Conservation (phyloP, 2,329 filamentous ascomycete genomes). For the Colletotrichum kahawae region DNA sequence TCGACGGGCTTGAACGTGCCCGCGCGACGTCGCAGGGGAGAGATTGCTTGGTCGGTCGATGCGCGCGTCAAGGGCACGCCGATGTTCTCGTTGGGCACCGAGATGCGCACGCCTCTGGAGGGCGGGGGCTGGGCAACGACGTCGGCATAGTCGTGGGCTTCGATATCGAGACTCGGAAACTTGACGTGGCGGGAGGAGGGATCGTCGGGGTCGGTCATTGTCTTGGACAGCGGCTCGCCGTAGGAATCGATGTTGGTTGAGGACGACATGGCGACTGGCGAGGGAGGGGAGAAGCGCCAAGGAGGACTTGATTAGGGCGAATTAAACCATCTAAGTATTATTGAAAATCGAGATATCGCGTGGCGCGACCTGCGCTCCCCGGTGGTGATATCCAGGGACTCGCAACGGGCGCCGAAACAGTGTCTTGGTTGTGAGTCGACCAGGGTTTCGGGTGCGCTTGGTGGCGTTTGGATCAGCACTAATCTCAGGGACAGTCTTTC, state of each 20-base stretch:
- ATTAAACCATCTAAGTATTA: background rate
- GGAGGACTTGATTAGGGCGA: background rate
- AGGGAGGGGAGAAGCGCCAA: background rate
- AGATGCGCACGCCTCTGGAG: background rate
- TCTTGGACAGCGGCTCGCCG: constrained; percentile 7
- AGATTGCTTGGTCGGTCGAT: constrained; percentile 10
- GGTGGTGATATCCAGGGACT: background rate
- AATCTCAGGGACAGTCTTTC: background rate
- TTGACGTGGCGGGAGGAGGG: background rate
- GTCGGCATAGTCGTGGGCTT: constrained; percentile 6
- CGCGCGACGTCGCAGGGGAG: constrained; percentile 24
- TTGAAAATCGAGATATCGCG: background rate
- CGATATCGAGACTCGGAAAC: constrained; percentile 8
- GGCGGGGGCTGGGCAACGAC: background rate
- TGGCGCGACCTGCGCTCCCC: background rate
- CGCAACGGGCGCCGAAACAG: background rate
- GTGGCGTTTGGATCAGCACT: constrained; percentile 5
- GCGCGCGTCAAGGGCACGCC: constrained; percentile 16
- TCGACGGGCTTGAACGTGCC: constrained; percentile 52
- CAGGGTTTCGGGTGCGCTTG: background rate
- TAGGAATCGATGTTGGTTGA: background rate
- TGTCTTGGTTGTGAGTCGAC: background rate
- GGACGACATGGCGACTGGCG: background rate
- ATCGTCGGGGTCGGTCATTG: constrained; percentile 2
- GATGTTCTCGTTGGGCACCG: background rate